Evolutionary conservation across 2,329 filamentous ascomycete species (phyloP), one percentile per base, ranked within the genome.

Genomic region (Fusarium mundagurra): DNA sequence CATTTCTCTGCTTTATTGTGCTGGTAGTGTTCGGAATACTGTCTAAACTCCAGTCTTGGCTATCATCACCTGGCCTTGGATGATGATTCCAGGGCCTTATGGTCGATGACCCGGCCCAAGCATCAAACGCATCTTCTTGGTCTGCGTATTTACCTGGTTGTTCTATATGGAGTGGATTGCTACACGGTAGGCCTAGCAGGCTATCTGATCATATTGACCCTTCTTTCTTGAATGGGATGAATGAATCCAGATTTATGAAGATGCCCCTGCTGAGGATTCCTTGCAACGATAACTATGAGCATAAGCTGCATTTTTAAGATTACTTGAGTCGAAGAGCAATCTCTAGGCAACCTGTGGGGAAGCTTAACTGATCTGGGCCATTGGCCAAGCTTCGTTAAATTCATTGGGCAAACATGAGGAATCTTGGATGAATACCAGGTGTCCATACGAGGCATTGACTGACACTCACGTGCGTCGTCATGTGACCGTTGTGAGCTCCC

Each of bases 391-490:
- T 38, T 22, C 29, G 10, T 38, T 38, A n/a, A 51, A 24, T 54
- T n/a, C 34, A 29, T 27, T 54, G 24, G 34, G 34, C 34, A 34
- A 34, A 34, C 14, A 54, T 22, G 18, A 54, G 34, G 51, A 27
- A 29, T 24, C 33, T 39, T 39, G 24, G 34, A 27, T 29, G 20
- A 39, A 55, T 53, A 13, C 17, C 43, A 44, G 17, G 43, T 27
- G 24, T 45, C n/a, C 17, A 8, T 31, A 22, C 14, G 29, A 33
- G 34, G 8, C 13, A 17, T 13, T 45, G 8, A 8, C 9, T 45
- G 12, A 5, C 5, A 11, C 27, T 47, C 20, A 48, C 58, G 72
- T 66, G 57, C n/a, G 18, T 12, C 20, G 33, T 74, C 63, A 74
- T 54, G 58, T 74, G 71, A 68, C n/a, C 9, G 14, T 4, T 6